phyloP scores from a whole-genome alignment of 2,329 filamentous ascomycete genomes.

The Raffaelea arxii region DNA sequence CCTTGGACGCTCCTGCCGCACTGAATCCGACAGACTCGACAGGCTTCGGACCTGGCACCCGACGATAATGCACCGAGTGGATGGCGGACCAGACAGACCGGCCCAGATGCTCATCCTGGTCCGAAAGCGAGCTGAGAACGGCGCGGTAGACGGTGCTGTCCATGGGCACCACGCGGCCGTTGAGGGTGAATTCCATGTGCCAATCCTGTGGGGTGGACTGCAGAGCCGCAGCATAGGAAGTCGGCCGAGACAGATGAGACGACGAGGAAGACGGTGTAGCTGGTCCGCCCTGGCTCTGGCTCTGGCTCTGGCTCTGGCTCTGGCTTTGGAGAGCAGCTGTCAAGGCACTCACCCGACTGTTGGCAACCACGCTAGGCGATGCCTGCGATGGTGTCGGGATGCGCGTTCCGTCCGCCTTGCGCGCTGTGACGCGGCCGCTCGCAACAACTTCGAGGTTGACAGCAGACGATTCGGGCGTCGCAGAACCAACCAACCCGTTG shows the following conservation, averaged over 20 bases:
- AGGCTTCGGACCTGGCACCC: conserved; percentile 73
- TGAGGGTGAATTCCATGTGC: conserved; percentile 93
- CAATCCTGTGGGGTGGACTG: conserved; percentile 80
- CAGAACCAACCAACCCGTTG: too few relatives aligned
- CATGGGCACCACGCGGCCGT: conserved; percentile 72
- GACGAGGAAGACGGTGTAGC: conserved; percentile 21
- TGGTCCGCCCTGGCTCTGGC: background rate
- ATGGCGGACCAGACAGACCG: conserved; percentile 84
- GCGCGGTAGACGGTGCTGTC: conserved; percentile 95
- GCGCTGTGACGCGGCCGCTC: conserved; percentile 79
- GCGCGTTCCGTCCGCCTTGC: conserved; percentile 82
- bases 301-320: background rate
- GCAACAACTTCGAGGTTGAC: conserved; percentile 86
- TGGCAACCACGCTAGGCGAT: conserved; percentile 27
- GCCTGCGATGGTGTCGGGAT: conserved; percentile 70
- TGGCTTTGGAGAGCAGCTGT: conserved; percentile 27
- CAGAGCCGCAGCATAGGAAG: conserved; percentile 78
- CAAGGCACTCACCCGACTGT: conserved; percentile 21
- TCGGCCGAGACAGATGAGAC: conserved; percentile 50
- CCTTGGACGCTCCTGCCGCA: conserved; percentile 35
- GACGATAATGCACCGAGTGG: conserved; percentile 85
- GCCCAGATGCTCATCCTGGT: conserved; percentile 52
- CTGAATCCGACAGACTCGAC: conserved; percentile 57
- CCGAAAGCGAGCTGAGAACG: conserved; percentile 56
- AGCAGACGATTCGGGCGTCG: conserved; percentile 70